Evolutionary conservation across 202 grass and related monocot genomes (phyloP), one percentile per base, ranked within the genome.

Genomic region (Tripidium arundinaceum): DNA sequence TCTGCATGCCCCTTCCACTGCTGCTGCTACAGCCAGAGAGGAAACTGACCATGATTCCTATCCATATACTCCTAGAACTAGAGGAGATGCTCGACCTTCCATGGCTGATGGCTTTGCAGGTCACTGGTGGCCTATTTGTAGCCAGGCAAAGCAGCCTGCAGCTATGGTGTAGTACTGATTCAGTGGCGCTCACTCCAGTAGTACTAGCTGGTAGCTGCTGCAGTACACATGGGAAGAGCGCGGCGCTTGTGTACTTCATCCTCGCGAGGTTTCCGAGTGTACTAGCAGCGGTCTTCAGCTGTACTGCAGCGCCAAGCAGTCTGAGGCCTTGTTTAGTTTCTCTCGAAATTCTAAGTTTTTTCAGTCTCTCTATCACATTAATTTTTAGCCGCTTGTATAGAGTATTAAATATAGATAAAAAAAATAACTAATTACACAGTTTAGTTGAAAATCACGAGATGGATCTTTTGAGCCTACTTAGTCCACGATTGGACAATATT

Each of bases 1-100:
- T 97, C 90, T 97, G 93, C 93, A 93, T 97, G 90, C 90, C 93
- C 93, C 93, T 97, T 97, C 93, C 93, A 97, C 77, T 75, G 68
- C 83, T 89, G 65, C 88, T 84, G 74, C 67, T 89, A 89, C 81
- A 74, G 58, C 84, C 85, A 15, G 78, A 68, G 57, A 68, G 9
- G 72, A 67, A 71, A 67, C 43, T 37, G 34, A 13, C 9, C 41
- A 19, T 46, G 13, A 65, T 10, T 26, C 18, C 2, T 54, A 33
- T 29, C 22, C 39, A n/a, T n/a, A n/a, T n/a, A n/a, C 43, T 42
- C 8, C 62, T 4, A 75, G n/a, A 61, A 71, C 49, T 52, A n/a
- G 49, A 19, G 13, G 9, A 71, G 25, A 18, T 49, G 42, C 68
- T 71, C 45, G 8, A 40, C 50, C n/a, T n/a, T n/a, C n/a, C n/a